Evolutionary conservation across 2,329 filamentous ascomycete species (phyloP).

Genomic region (Colletotrichum theobromicola): DNA sequence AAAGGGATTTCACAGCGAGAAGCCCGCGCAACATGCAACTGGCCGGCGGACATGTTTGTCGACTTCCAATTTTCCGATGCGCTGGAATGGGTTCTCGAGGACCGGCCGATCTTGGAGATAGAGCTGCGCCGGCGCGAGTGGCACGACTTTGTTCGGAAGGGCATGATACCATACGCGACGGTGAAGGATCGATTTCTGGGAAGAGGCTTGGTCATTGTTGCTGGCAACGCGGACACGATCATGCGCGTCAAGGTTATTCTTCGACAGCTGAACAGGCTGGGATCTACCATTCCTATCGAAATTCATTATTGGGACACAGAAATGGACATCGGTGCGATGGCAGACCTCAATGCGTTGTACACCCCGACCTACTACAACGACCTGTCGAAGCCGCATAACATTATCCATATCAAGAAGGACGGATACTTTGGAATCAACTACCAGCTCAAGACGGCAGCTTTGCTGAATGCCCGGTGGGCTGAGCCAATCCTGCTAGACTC

Average conservation of each 20-base stretch:
- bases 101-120: background rate
- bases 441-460: constrained; percentile 11
- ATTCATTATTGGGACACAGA: constrained; percentile 5
- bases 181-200: background rate
- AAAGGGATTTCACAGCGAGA: background rate
- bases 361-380: constrained; percentile 9
- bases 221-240: constrained; percentile 10
- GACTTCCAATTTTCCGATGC: constrained; percentile 8
- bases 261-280: background rate
- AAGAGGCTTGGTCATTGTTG: constrained; percentile 3
- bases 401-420: constrained; percentile 12
- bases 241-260: constrained; percentile 11
- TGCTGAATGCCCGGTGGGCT: constrained; percentile 1
- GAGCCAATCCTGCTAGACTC: background rate
- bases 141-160: background rate
- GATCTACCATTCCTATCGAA: background rate
- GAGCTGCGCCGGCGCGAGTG: constrained; percentile 13
- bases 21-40: background rate
- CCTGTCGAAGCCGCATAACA: constrained; percentile 2
- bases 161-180: constrained; percentile 5
- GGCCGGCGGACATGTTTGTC: background rate
- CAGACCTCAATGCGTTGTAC: constrained; percentile 1
- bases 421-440: constrained; percentile 14
- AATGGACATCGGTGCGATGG: constrained; percentile 3
- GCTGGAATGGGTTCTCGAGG: constrained; percentile 6